Percentiles rank a stretch among this genome's conserved stretches.
Evolutionary conservation across 306 rosid species (phyloP).

Genomic region (Biancaea sappan): DNA sequence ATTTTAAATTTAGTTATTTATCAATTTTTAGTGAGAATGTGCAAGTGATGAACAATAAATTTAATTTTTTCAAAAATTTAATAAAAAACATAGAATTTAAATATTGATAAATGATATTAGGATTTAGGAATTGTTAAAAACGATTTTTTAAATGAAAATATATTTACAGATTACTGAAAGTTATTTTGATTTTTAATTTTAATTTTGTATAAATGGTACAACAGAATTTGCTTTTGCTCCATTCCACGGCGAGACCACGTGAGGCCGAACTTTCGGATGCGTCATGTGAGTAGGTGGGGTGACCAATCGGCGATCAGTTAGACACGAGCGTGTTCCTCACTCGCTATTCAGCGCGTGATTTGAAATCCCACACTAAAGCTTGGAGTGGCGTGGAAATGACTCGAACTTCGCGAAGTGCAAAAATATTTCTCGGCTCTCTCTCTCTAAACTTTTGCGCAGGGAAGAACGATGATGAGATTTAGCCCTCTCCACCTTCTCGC

Average conservation of each 20-base stretch:
- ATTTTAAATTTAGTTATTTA: too few relatives aligned
- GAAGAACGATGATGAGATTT: not conserved
- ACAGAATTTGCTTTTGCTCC: not conserved
- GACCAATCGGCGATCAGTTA: not conserved
- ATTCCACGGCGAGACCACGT: not conserved
- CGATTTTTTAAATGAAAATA: too few relatives aligned
- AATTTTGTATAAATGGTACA: not conserved
- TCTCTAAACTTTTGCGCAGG: not conserved
- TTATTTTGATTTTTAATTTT: not conserved
- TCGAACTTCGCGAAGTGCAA: slow-evolving; percentile 32
- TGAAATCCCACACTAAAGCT: not conserved
- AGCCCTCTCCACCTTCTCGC: slow-evolving; percentile 13
- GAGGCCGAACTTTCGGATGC: not conserved
- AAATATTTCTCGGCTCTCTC: not conserved
- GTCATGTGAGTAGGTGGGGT: not conserved
- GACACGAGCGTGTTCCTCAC: not conserved
- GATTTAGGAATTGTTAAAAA: too few relatives aligned
- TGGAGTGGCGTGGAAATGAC: slow-evolving; percentile 39
- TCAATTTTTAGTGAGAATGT: too few relatives aligned
- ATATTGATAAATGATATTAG: too few relatives aligned
- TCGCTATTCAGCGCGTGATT: not conserved
- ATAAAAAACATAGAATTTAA: too few relatives aligned
- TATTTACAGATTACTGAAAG: too few relatives aligned
- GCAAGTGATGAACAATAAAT: too few relatives aligned
- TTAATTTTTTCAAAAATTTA: too few relatives aligned